Base-by-base conservation (phyloP, 2,329 filamentous ascomycete species). In the Amauroascus niger region DNA sequence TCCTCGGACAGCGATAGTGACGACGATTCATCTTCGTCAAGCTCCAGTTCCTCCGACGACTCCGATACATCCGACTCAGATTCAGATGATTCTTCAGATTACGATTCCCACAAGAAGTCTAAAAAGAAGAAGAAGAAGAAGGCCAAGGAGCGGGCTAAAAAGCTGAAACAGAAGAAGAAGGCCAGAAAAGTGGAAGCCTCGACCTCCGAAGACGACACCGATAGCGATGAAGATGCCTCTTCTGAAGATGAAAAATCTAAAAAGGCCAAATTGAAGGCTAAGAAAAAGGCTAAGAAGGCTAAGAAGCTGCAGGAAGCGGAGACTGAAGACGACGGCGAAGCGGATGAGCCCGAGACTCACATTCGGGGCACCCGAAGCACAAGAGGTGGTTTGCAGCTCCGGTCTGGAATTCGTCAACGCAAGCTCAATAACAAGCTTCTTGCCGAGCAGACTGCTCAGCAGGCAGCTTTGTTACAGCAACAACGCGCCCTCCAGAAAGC, bases 261-360 rank as follows among this genome's bases (percentile, higher is more conserved):
- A 52, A 72, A 69, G 60, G 64, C 64, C 8, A 70, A 67, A 46
- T 59, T 64, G 45, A 74, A 71, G 59, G 58, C 62, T 4, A 73
- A 68, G 52, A 61, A 65, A 49, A 74, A 72, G 58, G 58, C 62
- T 3, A 73, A 67, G 40, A 70, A 68, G 56, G 61, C 64, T 11
- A 72, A 69, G 58, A 67, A 66, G 41, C 60, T 62, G 46, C 60
- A 62, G 6, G 67, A 70, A 20, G 63, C 65, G 39, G 53, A 62
- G 30, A 63, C 66, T 20, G 64, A 66, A 45, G 64, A 66, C 45
- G 64, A 65, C 40, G 63, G 63, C 3, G 61, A 65, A 9, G 60
- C 55, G 13, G 57, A 63, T 44, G 62, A 58, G 8, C 32, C n/a
- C 16, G 43, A 48, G 41, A 28, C 53, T 22, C 43, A n/a, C 54